phyloP scores from a whole-genome alignment of 345 rosid species.

The Arabis alpina region DNA sequence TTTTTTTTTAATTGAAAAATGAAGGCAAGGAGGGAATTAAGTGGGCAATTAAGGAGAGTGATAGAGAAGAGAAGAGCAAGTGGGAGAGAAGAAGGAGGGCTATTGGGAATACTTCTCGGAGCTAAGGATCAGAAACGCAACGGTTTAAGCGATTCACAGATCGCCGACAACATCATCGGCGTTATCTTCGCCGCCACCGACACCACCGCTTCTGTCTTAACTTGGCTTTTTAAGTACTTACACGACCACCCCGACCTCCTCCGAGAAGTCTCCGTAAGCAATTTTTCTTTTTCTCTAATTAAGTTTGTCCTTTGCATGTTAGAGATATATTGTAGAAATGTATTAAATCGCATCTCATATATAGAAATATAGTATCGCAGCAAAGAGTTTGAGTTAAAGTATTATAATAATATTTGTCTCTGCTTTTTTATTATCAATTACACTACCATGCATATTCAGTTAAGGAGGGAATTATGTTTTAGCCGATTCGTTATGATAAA shows the following conservation, averaged over 20 bases:
- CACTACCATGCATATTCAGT: too few species aligned
- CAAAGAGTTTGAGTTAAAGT: background rate
- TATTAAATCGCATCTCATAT: background rate
- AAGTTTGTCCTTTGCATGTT: constrained; percentile 1
- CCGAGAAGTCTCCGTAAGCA: constrained; percentile 65
- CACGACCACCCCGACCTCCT: constrained; percentile 66
- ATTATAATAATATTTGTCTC: too few species aligned
- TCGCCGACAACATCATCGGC: constrained; percentile 91
- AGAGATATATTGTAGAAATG: background rate
- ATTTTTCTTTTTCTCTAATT: background rate
- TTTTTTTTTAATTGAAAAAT: background rate
- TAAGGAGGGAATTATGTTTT: too few species aligned
- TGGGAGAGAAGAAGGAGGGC: constrained; percentile 54
- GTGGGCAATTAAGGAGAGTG: constrained; percentile 55
- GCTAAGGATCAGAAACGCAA: constrained; percentile 51
- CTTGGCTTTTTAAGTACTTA: constrained; percentile 88
- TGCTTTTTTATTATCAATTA: too few species aligned
- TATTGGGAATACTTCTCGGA: constrained; percentile 65
- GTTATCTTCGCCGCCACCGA: constrained; percentile 97
- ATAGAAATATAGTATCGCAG: background rate
- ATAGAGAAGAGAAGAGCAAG: constrained; percentile 68
- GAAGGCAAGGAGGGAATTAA: constrained; percentile 76
- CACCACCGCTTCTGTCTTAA: constrained; percentile 83
- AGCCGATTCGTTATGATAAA: too few species aligned
- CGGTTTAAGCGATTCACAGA: constrained; percentile 72